phyloP scores from a whole-genome alignment of 2,329 filamentous ascomycete species.

The Fusarium sp. region DNA sequence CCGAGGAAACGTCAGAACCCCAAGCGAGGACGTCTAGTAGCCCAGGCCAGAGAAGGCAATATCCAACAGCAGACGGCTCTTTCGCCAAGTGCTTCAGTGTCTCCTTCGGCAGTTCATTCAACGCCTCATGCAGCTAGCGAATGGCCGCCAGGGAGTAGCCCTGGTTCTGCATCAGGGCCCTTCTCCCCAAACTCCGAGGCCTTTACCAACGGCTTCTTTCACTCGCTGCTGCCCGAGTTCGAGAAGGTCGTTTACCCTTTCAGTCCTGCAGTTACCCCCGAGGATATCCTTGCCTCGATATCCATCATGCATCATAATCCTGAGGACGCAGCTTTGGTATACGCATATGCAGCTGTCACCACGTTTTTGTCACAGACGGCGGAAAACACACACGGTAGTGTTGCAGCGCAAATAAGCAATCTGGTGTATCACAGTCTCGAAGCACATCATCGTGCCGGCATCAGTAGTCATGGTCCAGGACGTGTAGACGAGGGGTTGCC shows the following conservation, averaged over 20 bases:
- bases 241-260: constrained; percentile 42
- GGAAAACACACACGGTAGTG: constrained; percentile 36
- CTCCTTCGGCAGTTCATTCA: constrained; percentile 28
- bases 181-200: constrained; percentile 28
- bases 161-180: constrained; percentile 29
- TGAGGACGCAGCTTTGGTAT: constrained; percentile 38
- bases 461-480: constrained; percentile 47
- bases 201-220: constrained; percentile 37
- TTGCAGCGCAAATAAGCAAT: constrained; percentile 39
- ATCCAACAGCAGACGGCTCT: constrained; percentile 24
- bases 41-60: constrained; percentile 37
- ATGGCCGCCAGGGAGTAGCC: constrained; percentile 31
- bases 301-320: constrained; percentile 37
- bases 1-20: constrained; percentile 42
- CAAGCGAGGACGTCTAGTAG: constrained; percentile 36
- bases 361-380: constrained; percentile 38
- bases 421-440: constrained; percentile 45
- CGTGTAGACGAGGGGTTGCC: constrained; percentile 54
- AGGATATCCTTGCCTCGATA: constrained; percentile 34
- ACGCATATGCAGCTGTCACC: constrained; percentile 40
- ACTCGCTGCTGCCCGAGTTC: constrained; percentile 32
- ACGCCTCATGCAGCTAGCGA: constrained; percentile 26
- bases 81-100: constrained; percentile 35
- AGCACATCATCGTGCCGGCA: constrained; percentile 47
- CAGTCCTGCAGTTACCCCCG: constrained; percentile 35